These are phyloP conservation scores for Phaffia rhodozyma DNA, from an alignment of 1,284 basidiomycete species.

Conservation along the genomic window DNA sequence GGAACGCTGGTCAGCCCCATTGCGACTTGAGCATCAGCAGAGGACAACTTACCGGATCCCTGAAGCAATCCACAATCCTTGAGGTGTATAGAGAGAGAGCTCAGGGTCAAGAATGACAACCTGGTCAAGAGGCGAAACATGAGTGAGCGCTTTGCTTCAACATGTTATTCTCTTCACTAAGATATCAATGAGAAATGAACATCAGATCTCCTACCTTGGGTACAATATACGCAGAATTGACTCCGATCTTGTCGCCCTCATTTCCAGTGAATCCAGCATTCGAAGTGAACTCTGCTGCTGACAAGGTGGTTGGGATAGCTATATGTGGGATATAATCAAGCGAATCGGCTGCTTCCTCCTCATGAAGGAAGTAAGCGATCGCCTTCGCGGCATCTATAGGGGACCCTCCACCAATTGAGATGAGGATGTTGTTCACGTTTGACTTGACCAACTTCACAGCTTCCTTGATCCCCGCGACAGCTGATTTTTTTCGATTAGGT, in stretches of 20 bases:
- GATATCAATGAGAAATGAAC: conserved; percentile 24
- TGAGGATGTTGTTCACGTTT: conserved; percentile 43
- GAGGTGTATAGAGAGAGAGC: conserved; percentile 58
- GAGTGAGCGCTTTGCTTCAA: neutral
- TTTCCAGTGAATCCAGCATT: conserved; percentile 65
- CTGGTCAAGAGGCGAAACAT: conserved; percentile 13
- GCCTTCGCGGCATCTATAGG: conserved; percentile 61
- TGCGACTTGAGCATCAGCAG: neutral
- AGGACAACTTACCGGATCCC: conserved; percentile 39
- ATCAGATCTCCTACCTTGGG: conserved; percentile 35
- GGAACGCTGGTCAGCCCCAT: no score
- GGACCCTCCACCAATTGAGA: conserved; percentile 65
- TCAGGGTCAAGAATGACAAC: conserved; percentile 65
- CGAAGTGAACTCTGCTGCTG: conserved; percentile 41
- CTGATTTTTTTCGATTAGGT: no score
- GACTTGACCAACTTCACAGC: conserved; percentile 52
- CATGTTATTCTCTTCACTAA: neutral
- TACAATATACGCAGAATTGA: conserved; percentile 45
- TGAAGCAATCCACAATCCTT: conserved; percentile 64
- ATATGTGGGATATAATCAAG: conserved; percentile 42
- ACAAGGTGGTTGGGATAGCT: conserved; percentile 67
- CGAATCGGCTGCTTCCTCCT: conserved; percentile 41
- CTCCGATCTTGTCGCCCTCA: conserved; percentile 51
- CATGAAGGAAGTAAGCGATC: conserved; percentile 49
- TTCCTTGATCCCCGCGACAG: conserved; percentile 41